These are phyloP conservation scores for Beta corolliflora DNA, from an alignment of 179 eudicot species.

Conservation along the genomic window DNA sequence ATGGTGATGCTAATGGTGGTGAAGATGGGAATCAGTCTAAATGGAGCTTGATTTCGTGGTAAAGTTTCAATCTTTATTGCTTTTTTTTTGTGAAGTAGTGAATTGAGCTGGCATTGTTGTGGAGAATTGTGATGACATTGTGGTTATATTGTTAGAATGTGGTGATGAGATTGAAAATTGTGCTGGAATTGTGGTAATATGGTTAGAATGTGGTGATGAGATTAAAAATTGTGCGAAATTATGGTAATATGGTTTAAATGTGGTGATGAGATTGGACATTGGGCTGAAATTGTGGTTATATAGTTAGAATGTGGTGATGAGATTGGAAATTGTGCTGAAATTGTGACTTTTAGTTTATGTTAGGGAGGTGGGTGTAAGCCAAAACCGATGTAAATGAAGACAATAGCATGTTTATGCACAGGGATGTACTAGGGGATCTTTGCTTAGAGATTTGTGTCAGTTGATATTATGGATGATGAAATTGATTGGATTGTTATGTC, in stretches of 20 bases:
- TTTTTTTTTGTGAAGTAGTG: neutral
- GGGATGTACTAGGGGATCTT: neutral
- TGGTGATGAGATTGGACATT: no score
- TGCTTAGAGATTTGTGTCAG: neutral
- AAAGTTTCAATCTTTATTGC: slow-evolving; percentile 11
- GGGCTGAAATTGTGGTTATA: no score
- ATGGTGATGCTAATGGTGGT: slow-evolving; percentile 31
- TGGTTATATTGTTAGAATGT: no score
- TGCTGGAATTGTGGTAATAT: neutral
- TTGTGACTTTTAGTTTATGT: neutral
- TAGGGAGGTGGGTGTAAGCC: neutral
- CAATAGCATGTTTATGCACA: neutral
- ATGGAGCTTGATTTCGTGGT: slow-evolving; percentile 60
- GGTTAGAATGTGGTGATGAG: neutral
- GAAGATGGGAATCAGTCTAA: slow-evolving; percentile 46
- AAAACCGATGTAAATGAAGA: neutral
- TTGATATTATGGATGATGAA: neutral
- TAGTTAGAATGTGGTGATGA: no score
- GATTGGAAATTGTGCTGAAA: no score
- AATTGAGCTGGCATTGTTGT: neutral
- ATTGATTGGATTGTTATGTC: neutral
- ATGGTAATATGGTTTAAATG: no score
- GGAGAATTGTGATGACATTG: no score
- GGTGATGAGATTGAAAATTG: neutral
- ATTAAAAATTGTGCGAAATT: neutral